phyloP scores from a whole-genome alignment of 805 yeast genomes.

The Ogataea methylovora region DNA sequence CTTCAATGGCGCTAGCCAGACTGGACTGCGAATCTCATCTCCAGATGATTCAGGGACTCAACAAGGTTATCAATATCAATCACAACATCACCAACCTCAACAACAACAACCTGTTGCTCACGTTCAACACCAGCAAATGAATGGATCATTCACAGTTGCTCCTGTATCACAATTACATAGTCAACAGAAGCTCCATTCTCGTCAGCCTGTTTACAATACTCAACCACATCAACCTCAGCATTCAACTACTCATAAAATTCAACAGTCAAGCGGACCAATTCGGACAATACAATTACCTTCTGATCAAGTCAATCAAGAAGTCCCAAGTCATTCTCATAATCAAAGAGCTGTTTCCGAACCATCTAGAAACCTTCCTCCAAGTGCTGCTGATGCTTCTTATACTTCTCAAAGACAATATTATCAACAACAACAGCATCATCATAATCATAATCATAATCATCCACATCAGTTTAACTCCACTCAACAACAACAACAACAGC shows the following conservation, averaged over 20 bases:
- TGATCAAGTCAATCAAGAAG: no score
- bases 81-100: neutral
- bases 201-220: neutral
- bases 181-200: neutral
- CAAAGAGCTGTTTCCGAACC: neutral
- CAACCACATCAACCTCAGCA: slow-evolving; percentile 7
- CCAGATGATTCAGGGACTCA: no score
- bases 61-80: neutral
- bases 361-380: neutral
- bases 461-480: neutral
- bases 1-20: no score
- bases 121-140: neutral
- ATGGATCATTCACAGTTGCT: no score
- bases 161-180: neutral
- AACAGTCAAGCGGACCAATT: neutral
- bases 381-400: neutral
- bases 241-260: neutral
- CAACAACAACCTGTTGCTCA: neutral
- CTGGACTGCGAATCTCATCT: no score
- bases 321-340: no score
- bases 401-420: neutral
- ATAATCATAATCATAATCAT: slow-evolving; percentile 2
- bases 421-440: slow-evolving; percentile 2
- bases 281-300: no score
- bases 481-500: slow-evolving; percentile 1